Evolutionary conservation across 805 yeast genomes (phyloP).

Genomic region (Kregervanrija pseudodelftensis): DNA sequence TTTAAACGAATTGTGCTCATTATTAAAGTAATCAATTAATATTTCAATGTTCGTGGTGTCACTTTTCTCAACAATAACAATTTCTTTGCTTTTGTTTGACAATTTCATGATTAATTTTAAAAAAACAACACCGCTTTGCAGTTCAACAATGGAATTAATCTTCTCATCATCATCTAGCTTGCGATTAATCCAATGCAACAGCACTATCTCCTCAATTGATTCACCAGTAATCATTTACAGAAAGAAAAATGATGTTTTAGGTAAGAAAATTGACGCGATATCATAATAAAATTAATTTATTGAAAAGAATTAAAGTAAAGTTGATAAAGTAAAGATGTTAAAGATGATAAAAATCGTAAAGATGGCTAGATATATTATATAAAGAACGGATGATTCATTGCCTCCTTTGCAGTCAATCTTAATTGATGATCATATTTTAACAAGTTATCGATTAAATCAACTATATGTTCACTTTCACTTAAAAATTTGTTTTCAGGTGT

Average conservation of each 20-base stretch:
- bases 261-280: neutral
- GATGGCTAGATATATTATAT: conserved; percentile 7
- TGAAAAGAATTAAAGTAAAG: neutral
- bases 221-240: neutral
- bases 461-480: conserved; percentile 44
- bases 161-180: too few relatives aligned
- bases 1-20: too few relatives aligned
- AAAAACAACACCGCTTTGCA: too few relatives aligned
- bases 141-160: too few relatives aligned
- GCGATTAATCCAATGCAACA: too few relatives aligned
- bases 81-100: too few relatives aligned
- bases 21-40: too few relatives aligned
- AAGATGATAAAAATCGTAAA: neutral
- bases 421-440: conserved; percentile 82
- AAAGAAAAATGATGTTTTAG: neutral
- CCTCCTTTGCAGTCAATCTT: conserved; percentile 82
- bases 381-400: conserved; percentile 57
- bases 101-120: too few relatives aligned
- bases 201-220: too few relatives aligned
- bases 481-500: conserved; percentile 46
- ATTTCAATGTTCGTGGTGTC: too few relatives aligned
- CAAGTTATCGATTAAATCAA: conserved; percentile 67
- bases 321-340: neutral
- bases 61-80: too few relatives aligned
- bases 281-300: neutral